Base-by-base conservation (phyloP, 306 rosid genomes). In the Ziziphus jujuba region DNA sequence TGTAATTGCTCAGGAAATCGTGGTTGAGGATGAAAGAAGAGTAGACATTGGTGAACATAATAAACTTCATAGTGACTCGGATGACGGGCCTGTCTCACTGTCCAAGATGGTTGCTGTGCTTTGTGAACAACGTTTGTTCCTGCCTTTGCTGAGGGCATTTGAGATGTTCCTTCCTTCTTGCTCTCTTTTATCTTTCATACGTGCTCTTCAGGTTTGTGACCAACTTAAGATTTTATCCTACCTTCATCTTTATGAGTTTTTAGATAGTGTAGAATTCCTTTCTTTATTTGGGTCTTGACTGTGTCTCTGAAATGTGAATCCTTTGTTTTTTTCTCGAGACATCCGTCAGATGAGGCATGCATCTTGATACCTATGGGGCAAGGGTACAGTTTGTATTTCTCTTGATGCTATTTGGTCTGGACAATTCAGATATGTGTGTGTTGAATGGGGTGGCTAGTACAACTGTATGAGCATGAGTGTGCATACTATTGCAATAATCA, bases 141-240 rank as follows among this genome's bases (percentile, higher is more conserved):
- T 87, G 86, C 97, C 98, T 68, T 75, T 92, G 86, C 84, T 90
- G 49, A 90, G 93, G 87, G 97, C 98, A 13, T 92, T 92, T 71
- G 97, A 88, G 72, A 90, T 86, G 98, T 92, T 92, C 83, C 96
- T 92, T 80, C 98, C 98, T 40, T 92, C 98, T 31, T 87, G 96
- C 77, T 85, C 97, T 52, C 75, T 92, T 70, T 69, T 92, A 71
- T 92, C 97, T 25, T 90, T 92, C 85, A 83, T 92, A 57, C 98
- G 96, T 33, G 97, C 97, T 63, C 91, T 90, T 72, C 97, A 92
- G 96, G 98, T 90, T 76, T 61, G 84, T 77, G 62, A 59, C 60
- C 67, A 72, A 64, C 28, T 25, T 78, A 44, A 59, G 67, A 81
- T 70, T 67, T 45, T 45, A 36, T 47, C 52, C 13, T 77, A 48